Base-by-base conservation (phyloP, 1,139 yeast genomes). In the Tardiomyces digboiensis region DNA sequence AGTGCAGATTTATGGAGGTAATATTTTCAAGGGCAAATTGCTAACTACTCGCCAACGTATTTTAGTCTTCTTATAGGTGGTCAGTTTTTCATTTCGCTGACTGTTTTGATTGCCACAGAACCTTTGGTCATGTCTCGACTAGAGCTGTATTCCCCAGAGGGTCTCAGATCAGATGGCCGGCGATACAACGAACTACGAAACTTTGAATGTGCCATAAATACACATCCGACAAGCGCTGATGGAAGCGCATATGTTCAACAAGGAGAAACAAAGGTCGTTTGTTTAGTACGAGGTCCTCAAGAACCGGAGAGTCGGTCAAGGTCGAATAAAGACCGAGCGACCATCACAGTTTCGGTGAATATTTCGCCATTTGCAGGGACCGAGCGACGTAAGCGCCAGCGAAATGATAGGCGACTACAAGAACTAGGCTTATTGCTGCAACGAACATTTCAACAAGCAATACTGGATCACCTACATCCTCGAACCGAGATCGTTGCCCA, bases 91-190 rank as follows among this genome's bases (percentile, higher is more conserved):
- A 18, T 21, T 18, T 36, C 26, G 13, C 38, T 36, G 13, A 36
- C 10, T 36, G 13, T 36, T 36, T 21, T n/a, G 29, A 23, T 13
- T 23, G 29, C 13, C 13, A 23, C 13, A 23, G 12, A 10, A 10
- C 13, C n/a, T 10, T 19, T 33, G 16, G 16, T 19, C 5, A 51
- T 52, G 83, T 77, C 82, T 38, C 70, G 84, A 47, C 69, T 80
- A 62, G 98, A 89, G 67, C 65, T 89, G 42, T 88, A 85, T 58
- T 87, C 96, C 0, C 96, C 96, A 1, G 97, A 89, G 63, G 98
- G 97, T 3, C 72, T 91, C 41, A 73, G 97, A 53, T 71, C 83
- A 42, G 97, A 91, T 58, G 98, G 98, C 3, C 77, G 98, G 58
- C 74, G 98, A 54, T 88, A 94, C 91, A 87, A 89, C 57, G 97